Base-by-base conservation (phyloP, 371 early-diverging fungal genomes). In the Saksenaea vasiformis region DNA sequence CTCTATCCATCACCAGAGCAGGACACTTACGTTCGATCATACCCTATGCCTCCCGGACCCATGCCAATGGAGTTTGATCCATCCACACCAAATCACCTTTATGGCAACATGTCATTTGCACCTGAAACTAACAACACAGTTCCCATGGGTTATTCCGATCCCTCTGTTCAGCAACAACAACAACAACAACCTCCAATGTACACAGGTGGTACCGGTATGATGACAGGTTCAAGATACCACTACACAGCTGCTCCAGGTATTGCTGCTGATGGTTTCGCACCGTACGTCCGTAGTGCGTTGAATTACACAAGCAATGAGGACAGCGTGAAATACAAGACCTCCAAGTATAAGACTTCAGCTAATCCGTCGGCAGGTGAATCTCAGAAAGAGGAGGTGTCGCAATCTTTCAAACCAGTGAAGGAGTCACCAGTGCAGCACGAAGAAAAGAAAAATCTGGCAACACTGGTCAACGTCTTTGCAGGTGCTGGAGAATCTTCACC, bases 391-490 rank as follows among this genome's bases (percentile, higher is more conserved):
- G 68, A 65, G 36, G 43, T 36, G 11, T 60, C 39, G 15, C 64
- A 68, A 15, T 65, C 71, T 0, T 63, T 65, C 60, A 68, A 60
- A 22, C 78, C 71, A 2, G 65, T 64, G 3, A 74, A 72, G 24
- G 27, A 39, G 22, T 9, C 51, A 22, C 55, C 15, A 43, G 58
- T 51, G 11, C 36, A 3, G 47, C 61, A 67, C 27, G 67, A 73
- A 7, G 71, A 75, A 5, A 77, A 80, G 61, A 71, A 80, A 38
- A 57, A 74, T 19, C 59, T 77, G 58, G 67, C 71, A 28, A 77
- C 75, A 1, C 41, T 78, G 28, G 41, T 71, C 54, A 78, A 74
- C 55, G 69, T 66, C 3, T 71, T 78, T 54, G 63, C 76, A 1
- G 66, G 66, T 24, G 43, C 60, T 26, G 62, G 44, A n/a, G 67